These are phyloP conservation scores for Cyberlindnera meyerae DNA, from an alignment of 805 yeast species.

Conservation along the genomic window DNA sequence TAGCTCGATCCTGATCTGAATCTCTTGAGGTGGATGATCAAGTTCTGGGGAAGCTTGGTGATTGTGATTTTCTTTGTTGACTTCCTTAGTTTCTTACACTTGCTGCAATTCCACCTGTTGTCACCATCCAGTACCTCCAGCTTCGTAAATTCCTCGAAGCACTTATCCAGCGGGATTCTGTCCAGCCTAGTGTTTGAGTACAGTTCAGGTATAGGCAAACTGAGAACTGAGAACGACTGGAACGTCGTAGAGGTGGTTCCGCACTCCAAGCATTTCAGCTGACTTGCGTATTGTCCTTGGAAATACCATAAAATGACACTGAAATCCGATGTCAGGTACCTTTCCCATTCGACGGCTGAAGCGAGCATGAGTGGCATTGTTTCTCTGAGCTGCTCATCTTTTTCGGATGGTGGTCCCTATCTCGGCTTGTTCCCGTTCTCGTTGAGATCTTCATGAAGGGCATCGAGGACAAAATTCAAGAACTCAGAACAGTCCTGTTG, in stretches of 20 bases:
- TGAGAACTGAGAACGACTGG: conserved; percentile 73
- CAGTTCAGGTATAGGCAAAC: conserved; percentile 69
- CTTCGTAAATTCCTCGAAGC: conserved; percentile 73
- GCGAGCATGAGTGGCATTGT: conserved; percentile 71
- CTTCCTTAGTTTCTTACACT: conserved; percentile 56
- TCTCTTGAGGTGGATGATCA: conserved; percentile 82
- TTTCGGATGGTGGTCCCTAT: conserved; percentile 55
- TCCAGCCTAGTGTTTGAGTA: conserved; percentile 24
- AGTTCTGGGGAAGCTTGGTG: conserved; percentile 70
- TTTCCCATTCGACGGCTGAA: conserved; percentile 87
- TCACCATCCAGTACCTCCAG: conserved; percentile 71
- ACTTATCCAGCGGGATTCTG: conserved; percentile 43
- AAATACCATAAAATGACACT: conserved; percentile 77
- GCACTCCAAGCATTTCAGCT: conserved; percentile 68
- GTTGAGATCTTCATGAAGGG: conserved; percentile 80
- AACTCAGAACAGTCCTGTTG: conserved; percentile 89
- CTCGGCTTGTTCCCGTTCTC: conserved; percentile 52
- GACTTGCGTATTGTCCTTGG: conserved; percentile 88
- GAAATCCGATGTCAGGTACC: conserved; percentile 72
- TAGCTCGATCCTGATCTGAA: conserved; percentile 44
- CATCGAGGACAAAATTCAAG: conserved; percentile 66
- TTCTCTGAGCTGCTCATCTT: conserved; percentile 73
- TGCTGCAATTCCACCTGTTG: conserved; percentile 81
- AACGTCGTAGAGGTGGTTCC: conserved; percentile 77
- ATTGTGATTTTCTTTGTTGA: conserved; percentile 68